Evolutionary conservation across 495 filamentous ascomycete genomes (phyloP), one percentile per base, ranked within the genome.

Genomic region (Xylaria longipes): DNA sequence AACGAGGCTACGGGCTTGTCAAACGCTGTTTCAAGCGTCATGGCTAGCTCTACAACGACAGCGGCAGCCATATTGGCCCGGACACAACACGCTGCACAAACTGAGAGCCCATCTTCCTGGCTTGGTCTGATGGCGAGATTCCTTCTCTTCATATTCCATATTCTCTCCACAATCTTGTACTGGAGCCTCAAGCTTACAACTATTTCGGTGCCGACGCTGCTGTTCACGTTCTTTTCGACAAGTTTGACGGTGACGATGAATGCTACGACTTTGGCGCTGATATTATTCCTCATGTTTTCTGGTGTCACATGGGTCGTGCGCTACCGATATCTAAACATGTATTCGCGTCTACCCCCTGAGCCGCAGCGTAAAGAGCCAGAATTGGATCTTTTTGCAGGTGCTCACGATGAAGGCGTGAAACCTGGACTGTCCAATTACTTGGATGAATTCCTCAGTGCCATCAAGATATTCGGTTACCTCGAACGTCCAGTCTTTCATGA

Each of bases 161-260:
- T 91, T 15, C 83, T 97, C 45, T 95, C 96, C 41, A 87, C 87
- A 56, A 82, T 94, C 8, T 81, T 97, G 46, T 97, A 94, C 84
- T 96, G 90, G 89, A 76, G 89, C 48, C 89, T 98, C 71, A 94
- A 93, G 65, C 93, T 97, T 74, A 86, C 90, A 9, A 97, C 94
- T 41, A 93, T 98, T 69, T 95, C 94, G 6, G 79, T 97, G 71
- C 95, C 96, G 46, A 92, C 94, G 79, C 89, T 95, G 81, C 87
- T 98, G 8, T 98, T 97, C 81, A 95, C 91, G 12, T 86, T 98
- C 63, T 94, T 98, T 78, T 98, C 95, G n/a, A 97, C 93, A 73
- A 96, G 92, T 81, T 79, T 96, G 81, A 99, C 96, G 0, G 92
- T 99, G 77, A 99, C 96, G 12, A 97, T 99, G 94, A 98, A 97